phyloP scores from a whole-genome alignment of 1,284 basidiomycete species.

The Malassezia obtusa region DNA sequence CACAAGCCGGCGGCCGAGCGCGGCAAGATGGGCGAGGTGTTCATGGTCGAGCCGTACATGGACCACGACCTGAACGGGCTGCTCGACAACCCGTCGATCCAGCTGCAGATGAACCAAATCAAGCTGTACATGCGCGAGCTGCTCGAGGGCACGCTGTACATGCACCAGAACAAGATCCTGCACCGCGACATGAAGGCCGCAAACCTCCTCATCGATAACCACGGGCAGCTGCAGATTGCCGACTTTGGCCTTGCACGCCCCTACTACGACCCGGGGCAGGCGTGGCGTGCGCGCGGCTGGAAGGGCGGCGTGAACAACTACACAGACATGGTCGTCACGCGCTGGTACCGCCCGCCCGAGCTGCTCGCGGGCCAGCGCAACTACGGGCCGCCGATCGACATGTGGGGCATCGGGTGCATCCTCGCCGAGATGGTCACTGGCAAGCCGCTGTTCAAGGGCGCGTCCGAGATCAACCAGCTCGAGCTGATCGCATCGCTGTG shows the following conservation, averaged over 20 bases:
- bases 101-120: constrained; percentile 55
- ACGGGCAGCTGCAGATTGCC: constrained; percentile 55
- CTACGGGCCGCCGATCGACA: constrained; percentile 88
- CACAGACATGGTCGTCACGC: constrained; percentile 95
- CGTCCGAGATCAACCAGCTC: constrained; percentile 79
- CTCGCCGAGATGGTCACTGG: constrained; percentile 89
- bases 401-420: constrained; percentile 98
- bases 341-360: constrained; percentile 97
- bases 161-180: constrained; percentile 91
- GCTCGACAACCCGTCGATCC: constrained; percentile 54
- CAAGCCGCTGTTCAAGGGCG: constrained; percentile 76
- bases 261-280: constrained; percentile 39
- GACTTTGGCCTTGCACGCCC: constrained; percentile 88
- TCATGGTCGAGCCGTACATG: constrained; percentile 99
- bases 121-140: constrained; percentile 94
- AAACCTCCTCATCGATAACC: constrained; percentile 83
- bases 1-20: constrained; percentile 39
- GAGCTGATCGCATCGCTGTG: constrained; percentile 81
- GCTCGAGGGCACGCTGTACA: constrained; percentile 83
- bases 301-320: constrained; percentile 54
- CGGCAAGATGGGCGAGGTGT: constrained; percentile 57
- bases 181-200: constrained; percentile 99
- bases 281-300: constrained; percentile 34
- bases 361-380: constrained; percentile 73
- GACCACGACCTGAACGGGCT: constrained; percentile 95